Evolutionary conservation across 257 asterid species (phyloP).

Genomic region (Sherardia arvensis): DNA sequence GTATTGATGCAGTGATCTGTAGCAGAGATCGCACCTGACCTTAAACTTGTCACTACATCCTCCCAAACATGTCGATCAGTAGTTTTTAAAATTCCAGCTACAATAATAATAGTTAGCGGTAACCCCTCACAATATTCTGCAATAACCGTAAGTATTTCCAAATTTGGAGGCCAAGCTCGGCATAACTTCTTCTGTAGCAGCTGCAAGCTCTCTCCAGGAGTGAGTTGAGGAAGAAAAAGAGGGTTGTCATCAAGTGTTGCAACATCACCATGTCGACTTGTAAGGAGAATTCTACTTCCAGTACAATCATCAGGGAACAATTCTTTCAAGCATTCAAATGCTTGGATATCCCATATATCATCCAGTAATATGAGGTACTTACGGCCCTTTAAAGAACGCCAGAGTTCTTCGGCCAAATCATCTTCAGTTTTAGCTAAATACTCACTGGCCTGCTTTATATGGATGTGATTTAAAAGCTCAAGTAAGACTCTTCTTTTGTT

Average conservation of each 20-base stretch:
- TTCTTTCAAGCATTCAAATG: background rate
- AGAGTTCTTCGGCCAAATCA: background rate
- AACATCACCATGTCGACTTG: background rate
- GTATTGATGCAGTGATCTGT: background rate
- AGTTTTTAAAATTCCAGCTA: background rate
- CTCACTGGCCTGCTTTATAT: background rate
- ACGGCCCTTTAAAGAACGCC: background rate
- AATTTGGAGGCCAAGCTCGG: background rate
- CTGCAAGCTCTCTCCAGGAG: background rate
- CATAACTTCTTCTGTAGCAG: background rate
- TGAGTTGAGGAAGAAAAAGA: background rate
- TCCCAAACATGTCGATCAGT: background rate
- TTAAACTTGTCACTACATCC: background rate
- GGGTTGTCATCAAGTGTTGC: background rate
- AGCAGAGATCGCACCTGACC: background rate
- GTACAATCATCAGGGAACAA: background rate
- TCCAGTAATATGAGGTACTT: slow-evolving; percentile 8
- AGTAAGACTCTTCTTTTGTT: background rate
- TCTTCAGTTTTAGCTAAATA: background rate
- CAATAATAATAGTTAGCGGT: background rate
- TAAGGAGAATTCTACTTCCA: slow-evolving; percentile 5
- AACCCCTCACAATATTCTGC: background rate
- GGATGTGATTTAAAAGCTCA: background rate
- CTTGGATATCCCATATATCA: slow-evolving; percentile 3
- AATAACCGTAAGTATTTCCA: background rate